phyloP scores from a whole-genome alignment of 2,329 filamentous ascomycete species.

The Scedosporium dehoogii region DNA sequence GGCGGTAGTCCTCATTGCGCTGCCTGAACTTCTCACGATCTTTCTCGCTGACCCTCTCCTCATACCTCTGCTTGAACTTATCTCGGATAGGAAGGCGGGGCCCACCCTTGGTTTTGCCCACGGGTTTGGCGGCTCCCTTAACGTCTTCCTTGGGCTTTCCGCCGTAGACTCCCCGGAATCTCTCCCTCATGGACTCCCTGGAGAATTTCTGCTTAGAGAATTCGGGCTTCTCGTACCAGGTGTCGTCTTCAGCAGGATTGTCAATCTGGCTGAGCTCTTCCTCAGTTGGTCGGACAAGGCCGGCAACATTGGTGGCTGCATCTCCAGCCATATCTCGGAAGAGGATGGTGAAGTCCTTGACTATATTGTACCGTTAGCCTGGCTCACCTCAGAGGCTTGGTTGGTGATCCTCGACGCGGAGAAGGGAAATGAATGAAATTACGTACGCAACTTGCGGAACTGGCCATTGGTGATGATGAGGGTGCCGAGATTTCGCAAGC shows the following conservation, averaged over 20 bases:
- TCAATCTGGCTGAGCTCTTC: slow-evolving; percentile 72
- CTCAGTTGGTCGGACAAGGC: slow-evolving; percentile 64
- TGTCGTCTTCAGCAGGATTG: slow-evolving; percentile 76
- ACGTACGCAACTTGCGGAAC: slow-evolving; percentile 79
- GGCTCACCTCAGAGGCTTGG: too few relatives aligned
- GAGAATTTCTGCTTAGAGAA: slow-evolving; percentile 64
- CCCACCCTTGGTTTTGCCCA: slow-evolving; percentile 20
- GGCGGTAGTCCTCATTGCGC: slow-evolving; percentile 32
- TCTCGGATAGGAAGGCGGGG: slow-evolving; percentile 32
- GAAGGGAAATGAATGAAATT: neutral
- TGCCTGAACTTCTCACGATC: slow-evolving; percentile 38
- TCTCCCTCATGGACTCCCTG: slow-evolving; percentile 57
- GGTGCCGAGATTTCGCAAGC: slow-evolving; percentile 77
- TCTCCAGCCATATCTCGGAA: slow-evolving; percentile 88
- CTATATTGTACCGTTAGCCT: slow-evolving; percentile 20
- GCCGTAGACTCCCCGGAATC: slow-evolving; percentile 54
- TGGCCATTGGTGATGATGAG: slow-evolving; percentile 92
- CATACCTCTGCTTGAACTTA: slow-evolving; percentile 43
- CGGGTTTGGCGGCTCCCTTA: slow-evolving; percentile 35
- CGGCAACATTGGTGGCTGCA: slow-evolving; percentile 69
- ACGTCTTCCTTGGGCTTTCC: slow-evolving; percentile 47
- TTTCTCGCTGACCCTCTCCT: slow-evolving; percentile 57
- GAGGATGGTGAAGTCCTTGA: slow-evolving; percentile 72
- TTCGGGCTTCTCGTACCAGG: slow-evolving; percentile 82
- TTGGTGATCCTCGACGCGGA: neutral